Evolutionary conservation across 2,329 filamentous ascomycete genomes (phyloP), one percentile per base, ranked within the genome.

Genomic region (Boeremia lycopersici): DNA sequence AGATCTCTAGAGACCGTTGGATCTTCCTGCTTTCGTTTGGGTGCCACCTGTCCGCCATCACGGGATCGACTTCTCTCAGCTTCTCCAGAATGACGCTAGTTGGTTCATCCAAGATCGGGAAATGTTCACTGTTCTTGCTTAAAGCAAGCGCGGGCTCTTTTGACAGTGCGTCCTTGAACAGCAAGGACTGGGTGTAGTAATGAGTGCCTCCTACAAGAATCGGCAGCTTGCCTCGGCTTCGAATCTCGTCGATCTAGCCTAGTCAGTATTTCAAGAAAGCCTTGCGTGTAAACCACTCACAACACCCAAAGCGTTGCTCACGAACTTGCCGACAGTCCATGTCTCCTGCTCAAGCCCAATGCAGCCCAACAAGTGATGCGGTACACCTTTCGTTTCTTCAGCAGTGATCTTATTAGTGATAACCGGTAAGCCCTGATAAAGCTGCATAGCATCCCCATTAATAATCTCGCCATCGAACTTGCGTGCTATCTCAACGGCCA

Each of bases 371-470:
- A 99, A 79, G 74, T 99, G 93, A 71, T 99, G 95, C 4, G 89
- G 89, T 10, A 99, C 81, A 9, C 89, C 90, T 57, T 88, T 84
- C 67, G 87, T 87, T 72, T 98, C 93, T 17, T 86, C 82, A 0
- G 71, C 47, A 0, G 90, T 85, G 54, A 98, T 89, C 73, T 98
- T 96, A 75, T 99, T 99, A 25, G 95, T 99, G 64, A 98, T 93
- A 60, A 98, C 88, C 5, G 95, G 92, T 38, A 99, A 79, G 2
- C 95, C 95, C 48, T 85, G 84, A 74, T 99, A 99, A 77, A 99
- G 87, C 74, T 99, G 95, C 92, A 99, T 96, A 34, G 95, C 95
- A 80, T 99, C 95, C 41, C 91, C 91, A 72, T 99, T 99, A 77
- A 99, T 92, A 47, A 99, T 85, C 75, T 99, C 95, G 70, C 96